phyloP scores from a whole-genome alignment of 2,329 filamentous ascomycete species.

The Epichloe typhina region DNA sequence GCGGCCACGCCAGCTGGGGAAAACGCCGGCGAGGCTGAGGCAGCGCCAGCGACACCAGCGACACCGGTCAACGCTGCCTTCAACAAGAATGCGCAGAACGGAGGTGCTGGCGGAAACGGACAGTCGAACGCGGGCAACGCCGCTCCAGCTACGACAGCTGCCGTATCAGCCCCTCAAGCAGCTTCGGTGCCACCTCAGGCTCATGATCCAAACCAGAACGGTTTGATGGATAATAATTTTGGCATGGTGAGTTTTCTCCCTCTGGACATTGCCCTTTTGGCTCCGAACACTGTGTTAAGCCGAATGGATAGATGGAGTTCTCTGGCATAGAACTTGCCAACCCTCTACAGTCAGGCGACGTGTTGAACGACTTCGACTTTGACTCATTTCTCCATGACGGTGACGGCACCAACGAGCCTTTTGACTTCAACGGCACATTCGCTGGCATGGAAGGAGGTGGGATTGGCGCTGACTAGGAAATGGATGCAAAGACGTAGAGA shows the following conservation, averaged over 20 bases:
- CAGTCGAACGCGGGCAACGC: slow-evolving; percentile 9
- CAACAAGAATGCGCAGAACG: slow-evolving; percentile 18
- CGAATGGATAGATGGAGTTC: slow-evolving; percentile 29
- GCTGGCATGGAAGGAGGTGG: slow-evolving; percentile 40
- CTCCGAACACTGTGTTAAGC: slow-evolving; percentile 6
- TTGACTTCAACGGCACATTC: slow-evolving; percentile 42
- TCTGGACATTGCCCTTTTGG: no score
- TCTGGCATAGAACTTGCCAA: slow-evolving; percentile 41
- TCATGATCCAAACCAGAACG: slow-evolving; percentile 34
- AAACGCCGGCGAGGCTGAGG: slow-evolving; percentile 40
- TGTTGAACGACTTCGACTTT: slow-evolving; percentile 54
- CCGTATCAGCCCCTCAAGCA: slow-evolving; percentile 17
- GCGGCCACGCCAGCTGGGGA: slow-evolving; percentile 46
- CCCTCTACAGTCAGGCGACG: slow-evolving; percentile 38
- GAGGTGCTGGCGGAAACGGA: slow-evolving; percentile 15
- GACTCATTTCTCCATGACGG: slow-evolving; percentile 51
- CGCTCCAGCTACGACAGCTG: slow-evolving; percentile 11
- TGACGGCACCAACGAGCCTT: slow-evolving; percentile 32
- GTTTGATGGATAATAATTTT: slow-evolving; percentile 34
- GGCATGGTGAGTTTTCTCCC: slow-evolving; percentile 29
- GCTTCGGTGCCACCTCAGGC: slow-evolving; percentile 22
- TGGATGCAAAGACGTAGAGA: not conserved
- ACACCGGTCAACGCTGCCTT: slow-evolving; percentile 44
- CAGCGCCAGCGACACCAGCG: slow-evolving; percentile 50
- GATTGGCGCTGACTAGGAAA: slow-evolving; percentile 42